Evolutionary conservation across 108 stramenopile genomes (phyloP).

Genomic region (Nitzschia sp.): DNA sequence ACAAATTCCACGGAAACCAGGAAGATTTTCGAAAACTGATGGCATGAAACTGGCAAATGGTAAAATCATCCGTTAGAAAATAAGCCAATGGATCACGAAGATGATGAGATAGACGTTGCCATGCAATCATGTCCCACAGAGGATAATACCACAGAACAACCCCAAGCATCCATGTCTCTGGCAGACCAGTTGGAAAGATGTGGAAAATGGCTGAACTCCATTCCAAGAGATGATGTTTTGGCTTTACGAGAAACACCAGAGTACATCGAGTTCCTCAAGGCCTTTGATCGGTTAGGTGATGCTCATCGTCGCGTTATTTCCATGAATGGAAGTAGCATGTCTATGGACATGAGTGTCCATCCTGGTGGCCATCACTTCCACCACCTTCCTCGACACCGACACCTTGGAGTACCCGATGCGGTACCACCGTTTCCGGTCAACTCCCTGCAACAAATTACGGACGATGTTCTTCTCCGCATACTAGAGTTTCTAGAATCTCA

Average conservation of each 20-base stretch:
- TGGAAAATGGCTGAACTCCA: slow-evolving; percentile 65
- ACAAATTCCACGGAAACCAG: neutral
- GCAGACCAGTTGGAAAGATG: slow-evolving; percentile 61
- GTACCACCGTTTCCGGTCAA: slow-evolving; percentile 8
- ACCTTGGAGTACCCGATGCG: slow-evolving; percentile 6
- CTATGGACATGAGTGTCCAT: slow-evolving; percentile 11
- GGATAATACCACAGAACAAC: neutral
- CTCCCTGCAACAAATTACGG: slow-evolving; percentile 67
- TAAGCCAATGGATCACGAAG: slow-evolving; percentile 12
- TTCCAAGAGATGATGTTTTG: slow-evolving; percentile 66
- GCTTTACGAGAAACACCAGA: slow-evolving; percentile 58
- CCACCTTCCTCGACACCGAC: slow-evolving; percentile 4
- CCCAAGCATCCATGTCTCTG: slow-evolving; percentile 1
- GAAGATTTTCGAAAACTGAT: too few species aligned
- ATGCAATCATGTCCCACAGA: slow-evolving; percentile 7
- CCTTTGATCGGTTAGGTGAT: slow-evolving; percentile 59
- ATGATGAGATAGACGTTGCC: slow-evolving; percentile 12
- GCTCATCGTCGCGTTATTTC: slow-evolving; percentile 60
- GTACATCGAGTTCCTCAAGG: slow-evolving; percentile 57
- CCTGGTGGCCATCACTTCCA: neutral
- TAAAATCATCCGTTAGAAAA: neutral
- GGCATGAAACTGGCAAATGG: neutral
- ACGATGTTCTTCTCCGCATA: slow-evolving; percentile 66
- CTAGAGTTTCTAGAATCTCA: slow-evolving; percentile 71
- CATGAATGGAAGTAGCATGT: slow-evolving; percentile 33